Conservation (phyloP, 208 protist genomes). For the Phytomonas sp. region DNA sequence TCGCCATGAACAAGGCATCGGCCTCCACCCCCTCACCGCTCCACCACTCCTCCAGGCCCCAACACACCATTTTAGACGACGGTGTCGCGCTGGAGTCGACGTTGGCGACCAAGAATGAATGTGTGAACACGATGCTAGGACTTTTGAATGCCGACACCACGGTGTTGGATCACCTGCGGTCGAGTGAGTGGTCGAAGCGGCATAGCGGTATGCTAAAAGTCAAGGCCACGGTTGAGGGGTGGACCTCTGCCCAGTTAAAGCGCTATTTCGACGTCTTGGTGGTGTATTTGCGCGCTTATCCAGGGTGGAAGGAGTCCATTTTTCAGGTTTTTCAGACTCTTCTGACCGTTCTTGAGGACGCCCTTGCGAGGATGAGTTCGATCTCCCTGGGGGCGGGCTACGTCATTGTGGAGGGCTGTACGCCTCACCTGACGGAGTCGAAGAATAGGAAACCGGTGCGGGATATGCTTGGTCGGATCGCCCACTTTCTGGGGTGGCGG, state of each 20-base stretch:
- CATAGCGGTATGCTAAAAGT: constrained; percentile 58
- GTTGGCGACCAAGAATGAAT: constrained; percentile 58
- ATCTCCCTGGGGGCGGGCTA: constrained; percentile 52
- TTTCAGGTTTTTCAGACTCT: constrained; percentile 68
- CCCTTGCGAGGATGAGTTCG: constrained; percentile 22
- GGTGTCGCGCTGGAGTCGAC: constrained; percentile 59
- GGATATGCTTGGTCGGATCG: constrained; percentile 33
- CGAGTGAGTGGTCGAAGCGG: constrained; percentile 67
- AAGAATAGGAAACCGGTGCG: constrained; percentile 52
- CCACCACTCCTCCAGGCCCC: background rate
- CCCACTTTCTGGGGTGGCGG: constrained; percentile 28
- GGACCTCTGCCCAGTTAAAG: constrained; percentile 38
- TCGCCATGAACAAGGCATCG: constrained; percentile 5
- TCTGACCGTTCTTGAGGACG: constrained; percentile 27
- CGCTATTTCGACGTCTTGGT: constrained; percentile 40
- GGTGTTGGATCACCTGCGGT: constrained; percentile 50
- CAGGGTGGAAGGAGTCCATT: constrained; percentile 64
- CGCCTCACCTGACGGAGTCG: constrained; percentile 50
- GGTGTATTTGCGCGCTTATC: constrained; percentile 58
- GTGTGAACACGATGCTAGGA: constrained; percentile 48
- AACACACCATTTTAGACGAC: constrained; percentile 29
- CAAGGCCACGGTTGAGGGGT: constrained; percentile 32
- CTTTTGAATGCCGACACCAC: constrained; percentile 41
- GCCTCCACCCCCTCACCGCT: constrained; percentile 2
- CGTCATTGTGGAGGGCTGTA: constrained; percentile 56